Conservation (phyloP, 2,329 filamentous ascomycete species). For the Venturia aucupariae region DNA sequence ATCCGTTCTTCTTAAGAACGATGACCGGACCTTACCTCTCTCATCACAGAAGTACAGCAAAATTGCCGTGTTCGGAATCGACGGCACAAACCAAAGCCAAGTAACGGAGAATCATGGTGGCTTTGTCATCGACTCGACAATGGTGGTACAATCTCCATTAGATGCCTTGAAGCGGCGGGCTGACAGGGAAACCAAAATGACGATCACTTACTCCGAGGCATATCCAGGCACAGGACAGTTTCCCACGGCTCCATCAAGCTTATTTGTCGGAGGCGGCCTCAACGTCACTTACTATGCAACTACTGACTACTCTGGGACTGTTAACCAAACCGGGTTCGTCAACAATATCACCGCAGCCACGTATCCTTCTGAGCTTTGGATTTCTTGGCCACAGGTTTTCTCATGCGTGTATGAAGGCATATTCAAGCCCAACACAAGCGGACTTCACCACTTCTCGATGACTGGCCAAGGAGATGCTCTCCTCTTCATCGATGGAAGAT, state of each 20-base stretch:
- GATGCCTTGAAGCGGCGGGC: neutral
- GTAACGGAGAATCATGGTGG: neutral
- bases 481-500: neutral
- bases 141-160: neutral
- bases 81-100: neutral
- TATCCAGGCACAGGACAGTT: neutral
- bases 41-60: neutral
- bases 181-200: neutral
- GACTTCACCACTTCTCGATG: neutral
- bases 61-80: neutral
- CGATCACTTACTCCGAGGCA: neutral
- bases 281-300: neutral
- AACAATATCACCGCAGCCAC: neutral
- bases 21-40: slow-evolving; percentile 50
- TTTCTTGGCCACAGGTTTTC: neutral
- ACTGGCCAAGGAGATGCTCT: neutral
- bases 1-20: slow-evolving; percentile 61
- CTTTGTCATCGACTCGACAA: neutral
- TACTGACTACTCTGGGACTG: neutral
- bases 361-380: neutral
- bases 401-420: neutral
- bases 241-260: neutral
- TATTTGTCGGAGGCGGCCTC: neutral
- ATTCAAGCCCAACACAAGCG: neutral
- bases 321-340: neutral